phyloP scores from a whole-genome alignment of 768 basidiomycete genomes.

The Lentinula sp. region DNA sequence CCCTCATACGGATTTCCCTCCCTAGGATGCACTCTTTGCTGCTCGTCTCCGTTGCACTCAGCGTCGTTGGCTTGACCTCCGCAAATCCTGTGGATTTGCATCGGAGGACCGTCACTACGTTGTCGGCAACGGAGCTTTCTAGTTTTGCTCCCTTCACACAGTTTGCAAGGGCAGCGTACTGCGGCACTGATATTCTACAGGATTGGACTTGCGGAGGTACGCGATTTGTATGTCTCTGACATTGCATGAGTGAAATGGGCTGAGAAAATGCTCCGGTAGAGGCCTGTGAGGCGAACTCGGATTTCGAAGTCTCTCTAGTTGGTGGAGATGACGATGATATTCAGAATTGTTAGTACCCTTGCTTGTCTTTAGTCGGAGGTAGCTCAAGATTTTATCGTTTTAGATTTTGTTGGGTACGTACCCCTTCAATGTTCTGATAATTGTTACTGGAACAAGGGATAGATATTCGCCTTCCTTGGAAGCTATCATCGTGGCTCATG shows the following conservation, averaged over 20 bases:
- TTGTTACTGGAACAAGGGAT: slow-evolving; percentile 21
- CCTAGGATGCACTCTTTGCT: not conserved
- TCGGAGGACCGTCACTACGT: slow-evolving; percentile 9
- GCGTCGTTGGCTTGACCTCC: not conserved
- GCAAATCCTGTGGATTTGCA: not conserved
- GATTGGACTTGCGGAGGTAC: slow-evolving; percentile 34
- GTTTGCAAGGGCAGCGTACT: slow-evolving; percentile 43
- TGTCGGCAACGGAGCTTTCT: slow-evolving; percentile 17
- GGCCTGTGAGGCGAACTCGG: slow-evolving; percentile 2
- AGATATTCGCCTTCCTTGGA: slow-evolving; percentile 34
- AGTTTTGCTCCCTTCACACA: slow-evolving; percentile 29
- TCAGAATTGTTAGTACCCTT: slow-evolving; percentile 29
- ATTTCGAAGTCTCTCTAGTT: slow-evolving; percentile 1
- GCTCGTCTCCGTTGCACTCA: not conserved
- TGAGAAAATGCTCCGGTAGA: not conserved
- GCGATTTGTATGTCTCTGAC: not conserved
- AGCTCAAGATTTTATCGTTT: not conserved
- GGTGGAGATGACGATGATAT: slow-evolving; percentile 35
- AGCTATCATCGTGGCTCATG: slow-evolving; percentile 38
- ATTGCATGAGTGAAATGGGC: not conserved
- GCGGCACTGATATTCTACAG: slow-evolving; percentile 22
- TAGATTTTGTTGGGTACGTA: slow-evolving; percentile 12
- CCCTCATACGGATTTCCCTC: not conserved
- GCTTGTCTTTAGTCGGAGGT: not conserved
- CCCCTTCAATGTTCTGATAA: not conserved